These are phyloP conservation scores for Magnaporthiopsis rhizophila DNA, from an alignment of 2,329 filamentous ascomycete genomes.

Conservation along the genomic window DNA sequence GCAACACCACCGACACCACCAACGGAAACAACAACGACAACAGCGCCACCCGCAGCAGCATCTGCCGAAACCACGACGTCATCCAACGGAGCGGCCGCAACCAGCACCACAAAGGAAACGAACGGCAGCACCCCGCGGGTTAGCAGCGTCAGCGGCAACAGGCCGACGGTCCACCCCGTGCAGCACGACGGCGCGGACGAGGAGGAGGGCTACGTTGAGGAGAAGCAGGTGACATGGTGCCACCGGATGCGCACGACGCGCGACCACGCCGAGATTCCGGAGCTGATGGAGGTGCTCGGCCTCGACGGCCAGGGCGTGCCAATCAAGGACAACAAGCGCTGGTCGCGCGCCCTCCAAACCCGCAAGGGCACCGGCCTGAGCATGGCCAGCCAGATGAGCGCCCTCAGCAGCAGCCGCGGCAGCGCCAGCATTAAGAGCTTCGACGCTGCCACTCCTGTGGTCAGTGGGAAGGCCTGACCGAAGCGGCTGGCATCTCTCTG, in stretches of 20 bases:
- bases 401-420: slow-evolving; percentile 21
- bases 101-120: neutral
- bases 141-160: slow-evolving; percentile 1
- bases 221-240: slow-evolving; percentile 66
- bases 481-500: no score
- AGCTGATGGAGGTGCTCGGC: slow-evolving; percentile 56
- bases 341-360: slow-evolving; percentile 35
- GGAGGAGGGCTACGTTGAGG: slow-evolving; percentile 28
- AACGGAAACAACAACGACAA: neutral
- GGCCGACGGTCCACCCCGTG: neutral
- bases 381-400: slow-evolving; percentile 41
- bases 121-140: neutral
- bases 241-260: slow-evolving; percentile 74
- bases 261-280: slow-evolving; percentile 66
- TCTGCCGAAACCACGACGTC: neutral
- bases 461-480: neutral
- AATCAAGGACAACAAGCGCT: slow-evolving; percentile 33
- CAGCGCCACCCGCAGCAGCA: slow-evolving; percentile 1
- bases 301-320: slow-evolving; percentile 35
- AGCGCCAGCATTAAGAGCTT: neutral
- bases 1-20: neutral
- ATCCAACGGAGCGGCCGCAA: neutral
- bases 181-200: slow-evolving; percentile 16
- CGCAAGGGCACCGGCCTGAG: slow-evolving; percentile 47
- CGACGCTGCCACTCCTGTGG: neutral